Evolutionary conservation across 495 filamentous ascomycete species (phyloP).

Genomic region (Cenococcum geophilum): DNA sequence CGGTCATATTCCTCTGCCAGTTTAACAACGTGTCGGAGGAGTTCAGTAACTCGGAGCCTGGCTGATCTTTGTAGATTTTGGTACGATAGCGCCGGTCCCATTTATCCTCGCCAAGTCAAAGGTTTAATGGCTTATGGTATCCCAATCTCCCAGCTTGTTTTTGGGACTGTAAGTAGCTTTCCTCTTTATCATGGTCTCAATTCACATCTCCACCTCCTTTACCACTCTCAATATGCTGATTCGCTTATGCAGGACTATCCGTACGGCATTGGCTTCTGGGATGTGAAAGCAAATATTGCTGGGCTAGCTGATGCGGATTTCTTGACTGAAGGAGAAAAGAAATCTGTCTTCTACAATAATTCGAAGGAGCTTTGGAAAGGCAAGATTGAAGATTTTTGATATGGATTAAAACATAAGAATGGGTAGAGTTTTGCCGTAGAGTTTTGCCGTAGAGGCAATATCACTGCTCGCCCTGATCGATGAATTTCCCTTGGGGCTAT

Average conservation of each 20-base stretch:
- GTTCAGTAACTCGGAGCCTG: not conserved
- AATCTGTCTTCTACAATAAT: slow-evolving; percentile 21
- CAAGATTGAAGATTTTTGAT: slow-evolving; percentile 8
- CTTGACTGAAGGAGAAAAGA: slow-evolving; percentile 17
- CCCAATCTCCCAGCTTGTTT: slow-evolving; percentile 26
- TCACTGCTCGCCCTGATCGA: no score
- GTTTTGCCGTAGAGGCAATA: no score
- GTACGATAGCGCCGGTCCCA: slow-evolving; percentile 31
- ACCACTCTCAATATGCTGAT: no score
- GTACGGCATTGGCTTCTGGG: slow-evolving; percentile 30
- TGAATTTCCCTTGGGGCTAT: no score
- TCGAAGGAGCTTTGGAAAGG: slow-evolving; percentile 18
- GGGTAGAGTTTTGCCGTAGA: no score
- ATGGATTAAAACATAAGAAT: not conserved
- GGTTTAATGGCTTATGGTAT: slow-evolving; percentile 31
- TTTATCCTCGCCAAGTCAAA: slow-evolving; percentile 29
- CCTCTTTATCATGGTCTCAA: not conserved
- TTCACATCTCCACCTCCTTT: not conserved
- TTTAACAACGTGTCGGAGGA: not conserved
- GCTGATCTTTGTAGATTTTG: slow-evolving; percentile 21
- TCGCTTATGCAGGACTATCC: slow-evolving; percentile 21
- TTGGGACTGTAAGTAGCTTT: slow-evolving; percentile 26
- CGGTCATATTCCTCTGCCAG: not conserved
- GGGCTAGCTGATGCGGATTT: slow-evolving; percentile 25
- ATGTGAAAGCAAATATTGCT: slow-evolving; percentile 22